A percentile compares a stretch with the other conserved stretches of the same genome.
phyloP scores from a whole-genome alignment of 2,329 filamentous ascomycete species.

The Leptographium lundbergii region DNA sequence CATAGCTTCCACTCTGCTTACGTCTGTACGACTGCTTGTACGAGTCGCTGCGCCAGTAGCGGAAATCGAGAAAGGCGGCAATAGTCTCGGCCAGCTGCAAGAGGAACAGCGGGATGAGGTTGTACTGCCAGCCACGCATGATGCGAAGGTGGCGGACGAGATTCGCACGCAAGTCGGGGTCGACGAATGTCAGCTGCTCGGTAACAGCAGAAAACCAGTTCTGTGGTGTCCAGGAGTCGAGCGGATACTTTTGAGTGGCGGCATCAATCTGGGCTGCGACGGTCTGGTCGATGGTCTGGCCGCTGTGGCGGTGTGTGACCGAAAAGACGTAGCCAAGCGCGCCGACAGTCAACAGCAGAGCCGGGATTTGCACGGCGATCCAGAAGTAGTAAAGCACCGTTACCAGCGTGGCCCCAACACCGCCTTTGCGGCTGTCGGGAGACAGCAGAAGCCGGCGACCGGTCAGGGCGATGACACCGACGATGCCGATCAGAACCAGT shows the following conservation, averaged over 20 bases:
- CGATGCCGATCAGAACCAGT: conserved; percentile 21
- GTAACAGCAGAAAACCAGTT: conserved; percentile 25
- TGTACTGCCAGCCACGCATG: conserved; percentile 25
- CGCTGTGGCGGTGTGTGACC: conserved; percentile 17
- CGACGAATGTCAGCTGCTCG: conserved; percentile 16
- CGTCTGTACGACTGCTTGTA: not conserved
- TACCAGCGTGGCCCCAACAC: not conserved
- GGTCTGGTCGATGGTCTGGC: conserved; percentile 20
- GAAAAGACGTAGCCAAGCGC: conserved; percentile 25
- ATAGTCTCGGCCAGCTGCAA: conserved; percentile 12
- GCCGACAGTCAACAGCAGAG: conserved; percentile 22
- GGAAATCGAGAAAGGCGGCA: conserved; percentile 5
- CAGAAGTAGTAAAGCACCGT: conserved; percentile 21
- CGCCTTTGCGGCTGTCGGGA: not conserved
- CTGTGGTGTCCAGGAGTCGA: conserved; percentile 24
- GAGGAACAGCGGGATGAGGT: conserved; percentile 19
- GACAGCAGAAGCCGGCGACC: not conserved
- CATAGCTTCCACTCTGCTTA: not conserved
- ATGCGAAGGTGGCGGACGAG: conserved; percentile 16
- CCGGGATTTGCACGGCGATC: conserved; percentile 21
- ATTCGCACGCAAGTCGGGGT: conserved; percentile 12
- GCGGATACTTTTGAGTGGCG: conserved; percentile 15
- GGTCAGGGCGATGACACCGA: conserved; percentile 19
- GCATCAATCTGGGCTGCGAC: conserved; percentile 12
- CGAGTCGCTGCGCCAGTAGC: not conserved